phyloP scores from a whole-genome alignment of 2,329 filamentous ascomycete genomes.

The Monilinia vaccinii-corymbosi region DNA sequence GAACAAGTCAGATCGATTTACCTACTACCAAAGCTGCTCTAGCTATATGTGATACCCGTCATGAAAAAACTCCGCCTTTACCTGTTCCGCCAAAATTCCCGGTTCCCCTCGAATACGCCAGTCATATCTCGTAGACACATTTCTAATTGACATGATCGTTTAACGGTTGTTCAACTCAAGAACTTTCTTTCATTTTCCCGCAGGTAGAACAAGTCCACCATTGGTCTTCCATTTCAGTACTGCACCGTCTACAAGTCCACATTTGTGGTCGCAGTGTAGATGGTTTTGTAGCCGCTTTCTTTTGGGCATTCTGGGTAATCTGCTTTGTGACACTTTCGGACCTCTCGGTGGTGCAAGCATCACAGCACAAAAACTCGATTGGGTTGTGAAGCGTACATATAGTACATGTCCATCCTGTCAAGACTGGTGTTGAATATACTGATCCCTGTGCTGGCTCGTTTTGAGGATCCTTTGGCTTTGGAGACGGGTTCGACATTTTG shows the following conservation, averaged over 20 bases:
- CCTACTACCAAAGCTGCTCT: neutral
- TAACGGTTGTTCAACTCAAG: slow-evolving; percentile 20
- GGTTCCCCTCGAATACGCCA: neutral
- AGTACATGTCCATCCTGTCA: slow-evolving; percentile 46
- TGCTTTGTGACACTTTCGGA: slow-evolving; percentile 26
- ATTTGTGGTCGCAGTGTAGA: slow-evolving; percentile 14
- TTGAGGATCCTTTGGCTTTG: slow-evolving; percentile 9
- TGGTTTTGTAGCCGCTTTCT: slow-evolving; percentile 10
- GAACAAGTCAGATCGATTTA: neutral
- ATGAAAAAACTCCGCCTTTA: neutral
- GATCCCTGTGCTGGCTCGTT: slow-evolving; percentile 2
- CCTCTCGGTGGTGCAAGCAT: slow-evolving; percentile 44
- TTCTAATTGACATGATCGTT: neutral
- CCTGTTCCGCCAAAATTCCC: neutral
- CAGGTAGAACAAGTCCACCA: slow-evolving; percentile 51
- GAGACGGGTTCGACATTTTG: slow-evolving; percentile 17
- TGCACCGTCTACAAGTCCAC: slow-evolving; percentile 45
- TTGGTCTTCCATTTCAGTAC: slow-evolving; percentile 40
- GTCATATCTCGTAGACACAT: neutral
- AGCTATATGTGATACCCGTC: neutral
- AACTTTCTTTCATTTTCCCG: slow-evolving; percentile 44
- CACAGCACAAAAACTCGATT: slow-evolving; percentile 41
- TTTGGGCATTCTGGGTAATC: slow-evolving; percentile 13
- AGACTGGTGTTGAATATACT: neutral
- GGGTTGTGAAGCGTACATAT: slow-evolving; percentile 51